Evolutionary conservation across 1,139 yeast genomes (phyloP), one percentile per base, ranked within the genome.

Genomic region (Yarrowia galli): DNA sequence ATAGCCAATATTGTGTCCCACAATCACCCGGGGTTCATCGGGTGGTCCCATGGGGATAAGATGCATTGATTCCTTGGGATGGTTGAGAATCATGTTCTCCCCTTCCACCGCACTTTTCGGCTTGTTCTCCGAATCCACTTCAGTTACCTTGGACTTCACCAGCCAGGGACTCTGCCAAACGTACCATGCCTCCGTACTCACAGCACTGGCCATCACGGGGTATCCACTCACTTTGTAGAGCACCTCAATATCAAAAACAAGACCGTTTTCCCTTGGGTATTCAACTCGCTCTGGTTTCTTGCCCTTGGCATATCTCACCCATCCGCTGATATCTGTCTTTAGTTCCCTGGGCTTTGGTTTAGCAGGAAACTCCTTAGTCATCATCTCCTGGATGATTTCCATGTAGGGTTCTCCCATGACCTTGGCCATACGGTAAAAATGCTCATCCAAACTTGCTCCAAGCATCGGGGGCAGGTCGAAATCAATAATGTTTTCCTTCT

Each of bases 111-210:
- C 16, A n/a, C 18, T 22, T 20, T 53, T 36, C 12, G n/a, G 9
- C 23, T 32, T 18, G 1, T 13, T n/a, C 20, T 36, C 23, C 18
- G 18, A 5, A 4, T 36, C 40, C n/a, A 20, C 25, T 8, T 18
- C 28, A 0, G 84, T 85, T 1, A 6, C 58, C 2, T 25, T 16
- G 6, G 32, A 36, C 23, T 42, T 51, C 2, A 88, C 81, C 20
- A 95, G 77, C 76, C 84, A 87, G 0, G 99, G 99, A 0, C 97
- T 92, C 1, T 92, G 88, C 99, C 99, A 96, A 0, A 89, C 88
- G 75, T 93, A 96, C 97, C 98, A 92, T 0, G 98, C 97, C 22
- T 83, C 80, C 0, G 83, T 76, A 0, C 97, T 87, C 0, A 85
- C 89, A 10, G 98, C 97, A 0, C 92, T 86, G 1, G 97, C 97